phyloP scores from a whole-genome alignment of 805 yeast genomes.

The Metschnikowia gruessii region DNA sequence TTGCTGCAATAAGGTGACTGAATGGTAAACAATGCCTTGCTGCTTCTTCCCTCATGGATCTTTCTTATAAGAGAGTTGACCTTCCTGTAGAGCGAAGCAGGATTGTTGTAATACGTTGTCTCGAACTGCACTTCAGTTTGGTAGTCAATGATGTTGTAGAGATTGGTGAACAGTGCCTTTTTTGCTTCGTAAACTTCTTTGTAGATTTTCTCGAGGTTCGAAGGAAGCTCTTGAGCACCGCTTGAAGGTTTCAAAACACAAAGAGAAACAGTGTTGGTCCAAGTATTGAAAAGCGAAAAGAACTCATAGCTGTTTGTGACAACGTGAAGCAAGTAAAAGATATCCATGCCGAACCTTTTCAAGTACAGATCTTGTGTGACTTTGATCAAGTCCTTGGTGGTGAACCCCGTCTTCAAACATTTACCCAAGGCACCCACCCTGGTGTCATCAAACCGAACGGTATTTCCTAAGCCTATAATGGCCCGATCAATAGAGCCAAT shows the following conservation, averaged over 20 bases:
- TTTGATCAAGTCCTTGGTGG: conserved; percentile 51
- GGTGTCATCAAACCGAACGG: conserved; percentile 65
- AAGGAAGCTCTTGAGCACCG: conserved; percentile 62
- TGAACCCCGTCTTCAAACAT: conserved; percentile 84
- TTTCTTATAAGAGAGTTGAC: conserved; percentile 53
- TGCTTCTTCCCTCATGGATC: conserved; percentile 58
- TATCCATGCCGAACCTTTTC: conserved; percentile 50
- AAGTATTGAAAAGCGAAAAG: conserved; percentile 62
- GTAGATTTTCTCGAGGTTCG: conserved; percentile 53
- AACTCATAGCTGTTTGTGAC: conserved; percentile 74
- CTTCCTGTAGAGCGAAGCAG: conserved; percentile 53
- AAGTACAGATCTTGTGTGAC: conserved; percentile 53
- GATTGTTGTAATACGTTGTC: conserved; percentile 51
- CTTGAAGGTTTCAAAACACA: conserved; percentile 67
- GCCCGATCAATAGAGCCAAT: conserved; percentile 68
- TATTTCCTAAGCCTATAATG: conserved; percentile 72
- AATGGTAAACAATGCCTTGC: conserved; percentile 61
- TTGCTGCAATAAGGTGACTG: conserved; percentile 64
- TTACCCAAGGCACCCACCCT: conserved; percentile 80
- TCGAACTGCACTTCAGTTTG: conserved; percentile 53
- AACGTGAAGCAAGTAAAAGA: conserved; percentile 66
- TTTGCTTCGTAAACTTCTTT: conserved; percentile 50
- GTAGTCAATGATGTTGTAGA: conserved; percentile 50
- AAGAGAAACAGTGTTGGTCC: conserved; percentile 50
- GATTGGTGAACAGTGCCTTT: conserved; percentile 40